A percentile compares a stretch with the other conserved stretches of the same genome.
phyloP scores from a whole-genome alignment of 768 basidiomycete genomes.

The Suillus brevipes region DNA sequence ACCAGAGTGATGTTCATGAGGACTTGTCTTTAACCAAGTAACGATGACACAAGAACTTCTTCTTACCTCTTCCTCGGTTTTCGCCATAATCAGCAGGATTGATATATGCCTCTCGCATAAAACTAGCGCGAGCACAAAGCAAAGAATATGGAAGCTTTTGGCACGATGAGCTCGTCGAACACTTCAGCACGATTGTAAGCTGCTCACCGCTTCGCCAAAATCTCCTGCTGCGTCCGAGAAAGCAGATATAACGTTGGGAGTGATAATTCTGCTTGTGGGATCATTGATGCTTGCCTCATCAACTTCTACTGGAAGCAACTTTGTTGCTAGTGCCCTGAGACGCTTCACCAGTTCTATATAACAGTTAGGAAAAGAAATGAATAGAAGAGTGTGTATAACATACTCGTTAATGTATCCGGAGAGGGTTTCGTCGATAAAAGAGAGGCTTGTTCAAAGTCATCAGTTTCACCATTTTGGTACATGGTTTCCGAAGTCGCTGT shows the following conservation, averaged over 20 bases:
- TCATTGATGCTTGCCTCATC: slow-evolving; percentile 62
- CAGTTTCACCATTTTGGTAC: slow-evolving; percentile 27
- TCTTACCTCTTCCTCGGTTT: slow-evolving; percentile 73
- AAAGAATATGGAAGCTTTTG: slow-evolving; percentile 78
- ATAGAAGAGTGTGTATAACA: slow-evolving; percentile 22
- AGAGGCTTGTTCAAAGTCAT: slow-evolving; percentile 41
- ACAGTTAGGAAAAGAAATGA: neutral
- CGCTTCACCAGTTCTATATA: slow-evolving; percentile 75
- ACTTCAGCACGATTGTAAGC: neutral
- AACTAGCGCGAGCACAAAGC: slow-evolving; percentile 73
- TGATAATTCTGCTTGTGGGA: slow-evolving; percentile 82
- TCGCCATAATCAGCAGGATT: slow-evolving; percentile 88
- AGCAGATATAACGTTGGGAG: slow-evolving; percentile 73
- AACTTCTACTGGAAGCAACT: slow-evolving; percentile 81
- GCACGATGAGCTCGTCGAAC: neutral
- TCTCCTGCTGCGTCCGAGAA: slow-evolving; percentile 85
- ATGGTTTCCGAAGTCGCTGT: slow-evolving; percentile 13
- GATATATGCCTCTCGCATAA: slow-evolving; percentile 77
- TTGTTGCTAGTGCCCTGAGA: slow-evolving; percentile 71
- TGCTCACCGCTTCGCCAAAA: slow-evolving; percentile 76
- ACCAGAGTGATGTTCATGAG: slow-evolving; percentile 2
- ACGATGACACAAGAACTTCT: neutral
- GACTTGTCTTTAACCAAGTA: neutral
- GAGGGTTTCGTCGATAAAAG: slow-evolving; percentile 55
- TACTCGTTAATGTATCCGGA: slow-evolving; percentile 78